Conservation (phyloP, 2,329 filamentous ascomycete genomes). For the Alternaria solani region DNA sequence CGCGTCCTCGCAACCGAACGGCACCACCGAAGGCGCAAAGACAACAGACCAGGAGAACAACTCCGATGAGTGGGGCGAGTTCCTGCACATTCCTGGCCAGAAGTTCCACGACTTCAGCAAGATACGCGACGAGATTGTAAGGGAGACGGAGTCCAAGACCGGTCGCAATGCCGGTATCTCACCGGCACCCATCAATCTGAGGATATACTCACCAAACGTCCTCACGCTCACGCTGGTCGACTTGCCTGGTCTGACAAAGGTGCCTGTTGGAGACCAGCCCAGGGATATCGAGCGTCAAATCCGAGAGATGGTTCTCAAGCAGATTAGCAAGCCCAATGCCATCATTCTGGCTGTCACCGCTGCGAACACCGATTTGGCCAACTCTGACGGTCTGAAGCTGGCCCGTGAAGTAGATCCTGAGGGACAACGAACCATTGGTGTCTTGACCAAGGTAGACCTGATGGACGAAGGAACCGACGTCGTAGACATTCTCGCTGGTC, state of each 20-base stretch:
- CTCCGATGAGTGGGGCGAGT: constrained; percentile 97
- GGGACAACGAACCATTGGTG: constrained; percentile 96
- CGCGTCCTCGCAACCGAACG: constrained; percentile 70
- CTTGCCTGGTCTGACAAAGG: constrained; percentile 94
- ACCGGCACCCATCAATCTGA: constrained; percentile 93
- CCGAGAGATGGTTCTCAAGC: constrained; percentile 96
- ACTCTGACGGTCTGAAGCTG: constrained; percentile 96
- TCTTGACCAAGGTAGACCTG: constrained; percentile 96
- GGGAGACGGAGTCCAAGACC: constrained; percentile 96
- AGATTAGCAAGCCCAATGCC: constrained; percentile 97
- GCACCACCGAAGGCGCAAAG: constrained; percentile 68
- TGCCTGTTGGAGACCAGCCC: constrained; percentile 94
- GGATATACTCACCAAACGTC: constrained; percentile 98
- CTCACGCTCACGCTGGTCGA: constrained; percentile 96
- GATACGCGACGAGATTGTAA: constrained; percentile 95
- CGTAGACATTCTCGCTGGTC: constrained; percentile 95
- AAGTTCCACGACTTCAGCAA: constrained; percentile 99
- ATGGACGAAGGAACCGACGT: constrained; percentile 99
- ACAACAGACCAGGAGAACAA: constrained; percentile 88
- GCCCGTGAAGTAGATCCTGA: constrained; percentile 97
- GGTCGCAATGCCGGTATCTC: constrained; percentile 97
- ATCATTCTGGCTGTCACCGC: constrained; percentile 97
- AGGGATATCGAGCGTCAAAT: constrained; percentile 97
- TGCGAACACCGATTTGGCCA: constrained; percentile 97
- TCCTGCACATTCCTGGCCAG: constrained; percentile 94